A percentile compares a stretch with the other conserved stretches of the same genome.
Evolutionary conservation across 371 early-diverging fungal genomes (phyloP).

Genomic region (Mortierella sp.): DNA sequence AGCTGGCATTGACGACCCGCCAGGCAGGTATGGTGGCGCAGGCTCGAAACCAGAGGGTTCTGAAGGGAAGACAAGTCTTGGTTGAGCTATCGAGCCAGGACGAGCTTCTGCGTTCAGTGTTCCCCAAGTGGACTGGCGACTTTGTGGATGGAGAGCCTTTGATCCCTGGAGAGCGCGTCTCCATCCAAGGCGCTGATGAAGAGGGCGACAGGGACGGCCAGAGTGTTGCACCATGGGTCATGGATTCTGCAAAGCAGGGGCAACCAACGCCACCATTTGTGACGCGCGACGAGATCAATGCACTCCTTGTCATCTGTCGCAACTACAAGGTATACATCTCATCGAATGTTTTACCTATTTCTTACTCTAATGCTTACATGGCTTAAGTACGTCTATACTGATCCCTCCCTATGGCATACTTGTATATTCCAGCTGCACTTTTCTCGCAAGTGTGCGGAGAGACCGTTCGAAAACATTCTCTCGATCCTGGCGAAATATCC

Average conservation of each 20-base stretch:
- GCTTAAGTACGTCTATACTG: not conserved
- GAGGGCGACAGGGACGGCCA: not conserved
- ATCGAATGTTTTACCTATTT: too few species aligned
- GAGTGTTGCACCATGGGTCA: not conserved
- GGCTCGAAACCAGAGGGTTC: constrained; percentile 65
- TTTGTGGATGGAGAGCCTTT: constrained; percentile 64
- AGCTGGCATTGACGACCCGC: constrained; percentile 56
- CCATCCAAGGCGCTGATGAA: not conserved
- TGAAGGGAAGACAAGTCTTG: constrained; percentile 77
- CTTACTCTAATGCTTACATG: too few species aligned
- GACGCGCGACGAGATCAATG: constrained; percentile 81
- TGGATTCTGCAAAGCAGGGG: constrained; percentile 24
- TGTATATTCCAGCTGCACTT: constrained; percentile 68
- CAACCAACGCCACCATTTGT: constrained; percentile 71
- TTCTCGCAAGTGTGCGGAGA: constrained; percentile 82
- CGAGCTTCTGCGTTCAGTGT: constrained; percentile 73
- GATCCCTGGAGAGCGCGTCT: constrained; percentile 40
- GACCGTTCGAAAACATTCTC: constrained; percentile 87
- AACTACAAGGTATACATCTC: constrained; percentile 73
- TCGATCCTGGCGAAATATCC: constrained; percentile 80
- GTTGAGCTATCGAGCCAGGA: constrained; percentile 74
- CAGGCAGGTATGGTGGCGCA: constrained; percentile 66
- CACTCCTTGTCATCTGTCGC: constrained; percentile 76
- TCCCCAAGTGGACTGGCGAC: constrained; percentile 78
- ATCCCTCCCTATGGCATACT: not conserved